These are phyloP conservation scores for Ophiostoma piceae DNA, from an alignment of 2,329 filamentous ascomycete genomes.

Conservation along the genomic window DNA sequence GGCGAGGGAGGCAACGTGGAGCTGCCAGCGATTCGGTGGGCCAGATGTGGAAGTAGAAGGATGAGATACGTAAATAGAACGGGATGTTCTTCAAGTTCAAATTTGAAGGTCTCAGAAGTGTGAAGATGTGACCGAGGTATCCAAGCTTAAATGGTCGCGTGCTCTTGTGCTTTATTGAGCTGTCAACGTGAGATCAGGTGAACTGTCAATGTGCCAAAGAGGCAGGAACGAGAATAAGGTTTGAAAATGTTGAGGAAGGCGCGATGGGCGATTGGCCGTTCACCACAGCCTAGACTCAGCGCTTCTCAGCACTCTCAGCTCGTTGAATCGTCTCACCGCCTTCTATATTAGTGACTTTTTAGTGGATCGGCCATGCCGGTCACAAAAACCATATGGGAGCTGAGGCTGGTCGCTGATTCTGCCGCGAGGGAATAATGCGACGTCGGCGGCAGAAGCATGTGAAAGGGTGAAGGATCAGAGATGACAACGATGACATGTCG, in stretches of 20 bases:
- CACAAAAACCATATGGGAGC: background rate
- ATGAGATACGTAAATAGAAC: constrained; percentile 1
- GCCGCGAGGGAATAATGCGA: background rate
- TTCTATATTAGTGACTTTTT: background rate
- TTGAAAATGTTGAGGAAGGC: constrained; percentile 17
- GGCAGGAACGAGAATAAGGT: background rate
- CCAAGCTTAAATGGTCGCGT: background rate
- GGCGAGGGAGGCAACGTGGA: constrained; percentile 6
- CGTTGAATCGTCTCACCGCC: background rate
- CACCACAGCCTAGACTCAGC: background rate
- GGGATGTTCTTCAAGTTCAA: background rate
- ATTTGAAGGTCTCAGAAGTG: background rate
- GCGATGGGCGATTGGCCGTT: background rate
- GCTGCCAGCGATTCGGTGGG: constrained; percentile 11
- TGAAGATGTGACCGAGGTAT: background rate
- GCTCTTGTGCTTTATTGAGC: background rate
- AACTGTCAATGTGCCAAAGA: background rate
- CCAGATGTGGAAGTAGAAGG: background rate
- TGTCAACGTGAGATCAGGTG: background rate
- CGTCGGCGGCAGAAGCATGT: background rate
- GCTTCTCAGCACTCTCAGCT: background rate
- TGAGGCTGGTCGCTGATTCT: background rate
- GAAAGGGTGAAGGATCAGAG: background rate
- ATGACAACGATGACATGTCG: background rate
- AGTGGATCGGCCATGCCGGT: constrained; percentile 4